phyloP scores from a whole-genome alignment of 352 stramenopile species.

The Phytophthora ramorum region DNA sequence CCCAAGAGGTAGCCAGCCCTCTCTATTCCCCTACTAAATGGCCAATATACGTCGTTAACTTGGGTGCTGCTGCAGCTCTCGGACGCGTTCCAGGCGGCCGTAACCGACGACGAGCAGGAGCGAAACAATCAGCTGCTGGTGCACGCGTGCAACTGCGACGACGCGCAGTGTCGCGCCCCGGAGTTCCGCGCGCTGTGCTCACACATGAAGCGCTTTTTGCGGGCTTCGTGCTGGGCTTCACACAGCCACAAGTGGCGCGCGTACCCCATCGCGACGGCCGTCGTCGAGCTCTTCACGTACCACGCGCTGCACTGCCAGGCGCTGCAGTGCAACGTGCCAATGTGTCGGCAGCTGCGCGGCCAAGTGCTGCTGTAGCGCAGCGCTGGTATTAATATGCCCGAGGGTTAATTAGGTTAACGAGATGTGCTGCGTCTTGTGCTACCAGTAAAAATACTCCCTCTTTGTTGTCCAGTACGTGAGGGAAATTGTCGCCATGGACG shows the following conservation, averaged over 20 bases:
- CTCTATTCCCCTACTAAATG: too few species aligned
- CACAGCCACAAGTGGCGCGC: conserved; percentile 56
- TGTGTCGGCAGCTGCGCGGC: conserved; percentile 45
- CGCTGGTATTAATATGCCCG: neutral
- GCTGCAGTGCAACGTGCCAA: conserved; percentile 47
- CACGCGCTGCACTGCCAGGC: conserved; percentile 55
- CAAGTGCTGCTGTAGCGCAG: conserved; percentile 41
- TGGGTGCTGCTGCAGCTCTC: conserved; percentile 9
- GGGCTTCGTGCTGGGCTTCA: conserved; percentile 64
- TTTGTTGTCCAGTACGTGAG: too few species aligned
- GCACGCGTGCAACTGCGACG: conserved; percentile 66
- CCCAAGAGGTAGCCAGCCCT: neutral
- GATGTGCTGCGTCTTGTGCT: neutral
- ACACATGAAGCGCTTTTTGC: conserved; percentile 73
- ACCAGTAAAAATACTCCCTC: neutral
- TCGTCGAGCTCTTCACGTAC: conserved; percentile 60
- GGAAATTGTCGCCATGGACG: too few species aligned
- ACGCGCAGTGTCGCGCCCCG: conserved; percentile 34
- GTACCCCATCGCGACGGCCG: conserved; percentile 37
- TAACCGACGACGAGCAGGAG: conserved; percentile 14
- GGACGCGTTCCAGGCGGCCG: conserved; percentile 14
- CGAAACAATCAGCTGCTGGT: conserved; percentile 56
- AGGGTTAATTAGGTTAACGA: neutral
- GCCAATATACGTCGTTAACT: too few species aligned
- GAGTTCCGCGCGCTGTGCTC: conserved; percentile 49